Evolutionary conservation across 345 rosid species (phyloP).

Genomic region (Passiflora organensis): DNA sequence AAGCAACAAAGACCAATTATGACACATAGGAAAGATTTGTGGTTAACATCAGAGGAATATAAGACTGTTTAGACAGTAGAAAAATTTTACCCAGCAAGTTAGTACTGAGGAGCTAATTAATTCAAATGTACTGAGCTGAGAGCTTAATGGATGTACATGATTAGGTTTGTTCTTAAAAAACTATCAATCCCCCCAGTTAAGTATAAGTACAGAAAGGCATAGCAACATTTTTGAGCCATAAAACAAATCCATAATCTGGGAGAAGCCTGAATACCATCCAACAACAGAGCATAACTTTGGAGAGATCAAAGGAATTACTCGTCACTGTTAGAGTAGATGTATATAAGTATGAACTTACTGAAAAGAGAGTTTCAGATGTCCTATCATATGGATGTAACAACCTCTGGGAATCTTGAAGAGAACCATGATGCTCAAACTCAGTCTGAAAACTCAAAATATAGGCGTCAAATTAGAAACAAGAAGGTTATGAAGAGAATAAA

Average conservation of each 20-base stretch:
- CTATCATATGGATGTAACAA: conserved; percentile 75
- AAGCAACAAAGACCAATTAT: too few species aligned
- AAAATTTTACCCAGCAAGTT: too few species aligned
- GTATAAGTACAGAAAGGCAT: too few species aligned
- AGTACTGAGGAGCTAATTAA: too few species aligned
- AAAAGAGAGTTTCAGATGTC: conserved; percentile 76
- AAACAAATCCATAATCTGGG: too few species aligned
- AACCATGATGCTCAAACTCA: conserved; percentile 36
- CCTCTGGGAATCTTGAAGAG: conserved; percentile 58
- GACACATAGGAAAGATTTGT: neutral
- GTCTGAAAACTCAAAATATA: conserved; percentile 31
- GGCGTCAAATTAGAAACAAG: conserved; percentile 11
- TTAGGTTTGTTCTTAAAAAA: too few species aligned
- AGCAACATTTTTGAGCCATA: too few species aligned
- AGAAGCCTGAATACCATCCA: neutral
- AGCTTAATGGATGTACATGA: too few species aligned
- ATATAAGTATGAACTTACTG: conserved; percentile 40
- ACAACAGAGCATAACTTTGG: neutral
- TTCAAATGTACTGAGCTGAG: too few species aligned
- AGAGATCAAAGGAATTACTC: neutral
- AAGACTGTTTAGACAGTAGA: too few species aligned
- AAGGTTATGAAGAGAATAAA: conserved; percentile 3
- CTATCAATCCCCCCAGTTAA: too few species aligned
- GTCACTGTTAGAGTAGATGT: too few species aligned
- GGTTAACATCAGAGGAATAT: neutral